Evolutionary conservation across 2,329 filamentous ascomycete species (phyloP).

Genomic region (Fusarium domesticum): DNA sequence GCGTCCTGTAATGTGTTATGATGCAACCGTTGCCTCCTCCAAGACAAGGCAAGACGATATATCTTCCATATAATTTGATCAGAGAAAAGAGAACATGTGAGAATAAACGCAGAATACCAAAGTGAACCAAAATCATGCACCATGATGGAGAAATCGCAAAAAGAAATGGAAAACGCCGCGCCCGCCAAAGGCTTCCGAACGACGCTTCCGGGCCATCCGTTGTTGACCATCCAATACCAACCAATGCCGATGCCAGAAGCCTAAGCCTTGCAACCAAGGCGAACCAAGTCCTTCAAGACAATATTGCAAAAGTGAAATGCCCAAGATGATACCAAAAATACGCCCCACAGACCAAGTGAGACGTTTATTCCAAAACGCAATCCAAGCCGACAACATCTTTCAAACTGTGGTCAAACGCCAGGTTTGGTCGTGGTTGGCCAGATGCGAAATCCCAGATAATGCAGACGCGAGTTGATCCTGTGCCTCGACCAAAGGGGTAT

Average conservation of each 20-base stretch:
- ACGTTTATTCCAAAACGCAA: constrained; percentile 6
- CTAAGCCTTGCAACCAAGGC: not conserved
- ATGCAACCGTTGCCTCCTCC: no score
- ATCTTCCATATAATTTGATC: not conserved
- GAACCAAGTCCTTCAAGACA: not conserved
- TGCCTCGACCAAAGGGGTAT: constrained; percentile 5
- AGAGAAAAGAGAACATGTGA: not conserved
- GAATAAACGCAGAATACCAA: not conserved
- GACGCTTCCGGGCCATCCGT: not conserved
- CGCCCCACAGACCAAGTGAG: not conserved
- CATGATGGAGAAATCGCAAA: not conserved
- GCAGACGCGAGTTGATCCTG: constrained; percentile 13
- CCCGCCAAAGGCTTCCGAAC: not conserved
- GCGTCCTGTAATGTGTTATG: no score
- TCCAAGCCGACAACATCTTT: constrained; percentile 4
- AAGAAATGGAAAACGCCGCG: not conserved
- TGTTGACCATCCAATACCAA: not conserved
- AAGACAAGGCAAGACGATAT: not conserved
- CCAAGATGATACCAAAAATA: constrained; percentile 5
- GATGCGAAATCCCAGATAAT: constrained; percentile 14
- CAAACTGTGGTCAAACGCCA: constrained; percentile 19
- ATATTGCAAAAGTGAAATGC: not conserved
- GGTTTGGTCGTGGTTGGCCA: constrained; percentile 11
- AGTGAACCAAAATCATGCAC: not conserved
- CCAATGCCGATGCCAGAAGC: not conserved